These are phyloP conservation scores for Micractinium sp. DNA, from an alignment of 139 green algal species.

Conservation along the genomic window DNA sequence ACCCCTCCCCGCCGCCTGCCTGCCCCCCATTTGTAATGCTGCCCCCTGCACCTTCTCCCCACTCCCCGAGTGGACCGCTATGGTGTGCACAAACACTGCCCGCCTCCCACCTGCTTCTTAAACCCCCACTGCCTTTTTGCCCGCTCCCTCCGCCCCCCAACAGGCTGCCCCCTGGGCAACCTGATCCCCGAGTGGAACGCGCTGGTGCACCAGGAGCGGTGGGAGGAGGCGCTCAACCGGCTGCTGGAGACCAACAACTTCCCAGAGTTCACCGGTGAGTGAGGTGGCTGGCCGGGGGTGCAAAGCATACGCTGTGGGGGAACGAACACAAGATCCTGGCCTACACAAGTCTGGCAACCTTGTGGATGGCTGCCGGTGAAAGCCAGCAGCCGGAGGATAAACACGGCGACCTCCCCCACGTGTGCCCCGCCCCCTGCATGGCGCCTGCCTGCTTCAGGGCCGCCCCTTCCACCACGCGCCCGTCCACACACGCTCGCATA, in stretches of 20 bases:
- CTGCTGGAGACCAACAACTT: slow-evolving; percentile 99
- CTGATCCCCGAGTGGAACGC: slow-evolving; percentile 98
- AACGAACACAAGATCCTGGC: too few relatives aligned
- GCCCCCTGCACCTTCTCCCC: too few relatives aligned
- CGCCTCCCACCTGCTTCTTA: neutral
- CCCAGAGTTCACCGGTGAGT: slow-evolving; percentile 93
- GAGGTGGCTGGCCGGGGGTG: neutral
- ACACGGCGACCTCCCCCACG: too few relatives aligned
- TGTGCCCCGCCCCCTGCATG: too few relatives aligned
- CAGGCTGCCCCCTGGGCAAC: slow-evolving; percentile 94
- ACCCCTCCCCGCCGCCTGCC: neutral
- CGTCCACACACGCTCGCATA: too few relatives aligned
- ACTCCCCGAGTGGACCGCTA: too few relatives aligned
- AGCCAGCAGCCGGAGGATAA: neutral
- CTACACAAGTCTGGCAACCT: too few relatives aligned
- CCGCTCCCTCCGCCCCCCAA: neutral
- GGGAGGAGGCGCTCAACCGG: slow-evolving; percentile 89
- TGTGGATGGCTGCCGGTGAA: neutral
- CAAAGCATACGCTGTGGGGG: too few relatives aligned
- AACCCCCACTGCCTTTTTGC: neutral
- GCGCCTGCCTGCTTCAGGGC: too few relatives aligned
- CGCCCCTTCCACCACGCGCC: too few relatives aligned
- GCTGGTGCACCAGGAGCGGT: slow-evolving; percentile 92
- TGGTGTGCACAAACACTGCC: too few relatives aligned
- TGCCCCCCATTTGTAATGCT: too few relatives aligned